Percentiles rank a stretch among this genome's conserved stretches.
Conservation (phyloP, 2,329 filamentous ascomycete species). For the Coniochaeta sp. region DNA sequence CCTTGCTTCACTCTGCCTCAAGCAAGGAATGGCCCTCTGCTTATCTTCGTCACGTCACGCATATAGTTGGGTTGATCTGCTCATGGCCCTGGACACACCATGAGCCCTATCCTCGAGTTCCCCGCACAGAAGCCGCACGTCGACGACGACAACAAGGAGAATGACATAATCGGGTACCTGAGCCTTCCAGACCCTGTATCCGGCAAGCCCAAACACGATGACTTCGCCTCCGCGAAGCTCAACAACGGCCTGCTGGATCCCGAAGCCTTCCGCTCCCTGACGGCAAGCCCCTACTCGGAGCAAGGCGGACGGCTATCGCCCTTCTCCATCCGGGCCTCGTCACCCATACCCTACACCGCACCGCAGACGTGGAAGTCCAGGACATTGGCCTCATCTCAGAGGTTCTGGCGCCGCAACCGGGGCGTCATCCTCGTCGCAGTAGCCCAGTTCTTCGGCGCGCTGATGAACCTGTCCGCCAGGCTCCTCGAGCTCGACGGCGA, state of each 20-base stretch:
- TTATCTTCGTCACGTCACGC: neutral
- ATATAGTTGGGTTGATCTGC: neutral
- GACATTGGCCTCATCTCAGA: constrained; percentile 15
- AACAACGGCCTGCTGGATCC: constrained; percentile 19
- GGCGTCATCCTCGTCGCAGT: constrained; percentile 66
- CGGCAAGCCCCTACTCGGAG: constrained; percentile 33
- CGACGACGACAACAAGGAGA: constrained; percentile 12
- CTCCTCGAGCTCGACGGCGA: constrained; percentile 65
- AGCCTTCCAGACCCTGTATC: constrained; percentile 7
- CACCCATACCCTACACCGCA: constrained; percentile 12
- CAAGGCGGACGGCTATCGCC: constrained; percentile 17
- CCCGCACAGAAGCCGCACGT: constrained; percentile 14
- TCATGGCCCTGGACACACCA: neutral
- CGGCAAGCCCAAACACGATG: neutral
- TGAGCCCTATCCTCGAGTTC: neutral
- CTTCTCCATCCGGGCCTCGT: constrained; percentile 5
- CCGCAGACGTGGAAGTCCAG: constrained; percentile 7
- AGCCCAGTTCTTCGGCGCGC: constrained; percentile 71
- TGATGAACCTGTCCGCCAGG: constrained; percentile 80
- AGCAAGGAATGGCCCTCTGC: neutral
- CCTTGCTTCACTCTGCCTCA: neutral
- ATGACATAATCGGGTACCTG: constrained; percentile 17
- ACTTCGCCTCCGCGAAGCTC: constrained; percentile 6
- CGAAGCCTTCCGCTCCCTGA: constrained; percentile 26
- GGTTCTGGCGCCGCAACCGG: constrained; percentile 58